Evolutionary conservation across 148 eudicot genomes (phyloP).

Genomic region (Silene conica): DNA sequence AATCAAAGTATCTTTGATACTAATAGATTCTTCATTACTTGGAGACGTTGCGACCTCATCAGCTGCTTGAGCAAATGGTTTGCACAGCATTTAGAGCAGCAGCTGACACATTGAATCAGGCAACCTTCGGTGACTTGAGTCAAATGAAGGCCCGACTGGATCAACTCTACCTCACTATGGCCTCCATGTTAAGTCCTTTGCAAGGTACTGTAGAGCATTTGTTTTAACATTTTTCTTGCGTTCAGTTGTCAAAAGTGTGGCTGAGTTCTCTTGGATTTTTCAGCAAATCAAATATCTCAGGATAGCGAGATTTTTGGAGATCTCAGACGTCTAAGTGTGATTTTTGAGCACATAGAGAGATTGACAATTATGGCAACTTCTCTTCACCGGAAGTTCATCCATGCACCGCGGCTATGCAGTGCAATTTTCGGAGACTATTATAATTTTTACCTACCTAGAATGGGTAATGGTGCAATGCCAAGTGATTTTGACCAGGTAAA

Average conservation of each 20-base stretch:
- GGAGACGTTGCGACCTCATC: conserved; percentile 84
- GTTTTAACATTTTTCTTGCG: conserved; percentile 2
- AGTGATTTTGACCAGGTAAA: conserved; percentile 40
- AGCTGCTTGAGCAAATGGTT: conserved; percentile 92
- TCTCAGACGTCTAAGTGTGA: conserved; percentile 51
- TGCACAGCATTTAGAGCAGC: conserved; percentile 82
- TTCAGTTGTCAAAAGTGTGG: conserved; percentile 8
- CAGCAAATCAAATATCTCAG: conserved; percentile 48
- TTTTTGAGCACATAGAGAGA: conserved; percentile 66
- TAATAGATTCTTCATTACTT: conserved; percentile 81
- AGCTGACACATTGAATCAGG: conserved; percentile 67
- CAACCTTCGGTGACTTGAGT: conserved; percentile 59
- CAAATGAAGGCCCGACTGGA: conserved; percentile 63
- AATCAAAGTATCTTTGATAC: conserved; percentile 13
- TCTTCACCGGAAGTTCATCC: conserved; percentile 72
- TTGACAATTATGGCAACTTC: conserved; percentile 65
- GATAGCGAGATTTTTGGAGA: conserved; percentile 56
- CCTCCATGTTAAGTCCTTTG: conserved; percentile 55
- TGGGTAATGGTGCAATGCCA: conserved; percentile 43
- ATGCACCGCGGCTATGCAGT: conserved; percentile 56
- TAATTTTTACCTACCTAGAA: conserved; percentile 54
- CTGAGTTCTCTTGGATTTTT: conserved; percentile 21
- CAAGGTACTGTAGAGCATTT: conserved; percentile 44
- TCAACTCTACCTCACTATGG: conserved; percentile 69
- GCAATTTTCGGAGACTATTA: conserved; percentile 62